Evolutionary conservation across 2,329 filamentous ascomycete species (phyloP), one percentile per base, ranked within the genome.

Genomic region (Pseudogymnoascus sp.): DNA sequence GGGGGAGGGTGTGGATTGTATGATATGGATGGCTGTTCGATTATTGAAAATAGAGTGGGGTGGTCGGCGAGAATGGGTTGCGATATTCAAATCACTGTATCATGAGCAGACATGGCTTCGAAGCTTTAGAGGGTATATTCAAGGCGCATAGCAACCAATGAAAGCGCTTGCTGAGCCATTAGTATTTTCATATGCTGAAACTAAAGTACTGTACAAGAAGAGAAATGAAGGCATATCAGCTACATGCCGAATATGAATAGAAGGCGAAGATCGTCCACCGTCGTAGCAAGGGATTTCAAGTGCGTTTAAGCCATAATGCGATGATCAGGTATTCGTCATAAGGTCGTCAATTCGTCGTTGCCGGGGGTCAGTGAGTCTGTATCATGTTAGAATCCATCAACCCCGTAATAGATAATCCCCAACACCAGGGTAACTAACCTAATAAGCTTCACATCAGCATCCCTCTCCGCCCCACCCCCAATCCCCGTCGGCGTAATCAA

Each of bases 401-500:
- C 43, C 4, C 2, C 4, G 16, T 12, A 40, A 40, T 3, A n/a
- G 2, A 23, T 40, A 42, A 42, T 5, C 5, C 2, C 11, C 59
- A 43, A 18, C 34, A 14, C 25, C 23, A 8, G 3, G 49, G 8
- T 2, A 42, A 73, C 80, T 67, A 76, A 87, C 86, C 88, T 86
- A 75, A 90, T 89, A 66, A 95, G 87, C 72, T 87, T 90, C 65
- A 96, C 90, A 71, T 96, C 91, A 63, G 80, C 81, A 65, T 85
- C 83, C 37, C 84, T 73, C 56, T 79, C 77, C 25, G 80, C 81
- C 68, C 82, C 79, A 75, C 86, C 78, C 79, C 79, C 69, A 72
- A 96, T 91, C 56, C 88, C 88, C 69, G 96, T 96, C 28, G 95
- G 95, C 2, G 93, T 97, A 73, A 99, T 99, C 63, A 99, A 84